Evolutionary conservation across 1,284 basidiomycete genomes (phyloP).

Genomic region (Porphyrellus sp.): DNA sequence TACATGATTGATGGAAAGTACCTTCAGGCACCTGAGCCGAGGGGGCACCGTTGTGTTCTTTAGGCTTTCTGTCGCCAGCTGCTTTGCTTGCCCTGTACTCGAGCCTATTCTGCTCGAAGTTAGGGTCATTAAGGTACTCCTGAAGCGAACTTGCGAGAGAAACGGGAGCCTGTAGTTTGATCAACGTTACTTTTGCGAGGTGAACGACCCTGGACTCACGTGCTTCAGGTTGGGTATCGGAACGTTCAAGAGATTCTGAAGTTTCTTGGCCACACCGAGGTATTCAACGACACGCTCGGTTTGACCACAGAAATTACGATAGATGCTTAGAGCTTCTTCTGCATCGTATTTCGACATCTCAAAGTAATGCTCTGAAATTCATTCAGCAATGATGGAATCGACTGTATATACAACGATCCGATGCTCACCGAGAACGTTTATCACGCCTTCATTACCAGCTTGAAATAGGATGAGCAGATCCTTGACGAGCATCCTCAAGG

Average conservation of each 20-base stretch:
- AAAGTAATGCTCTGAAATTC: slow-evolving; percentile 87
- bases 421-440: slow-evolving; percentile 82
- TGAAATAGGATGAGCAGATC: slow-evolving; percentile 95
- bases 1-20: slow-evolving; percentile 7
- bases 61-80: slow-evolving; percentile 58
- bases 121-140: slow-evolving; percentile 93
- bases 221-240: slow-evolving; percentile 94
- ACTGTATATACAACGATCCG: not conserved
- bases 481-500: slow-evolving; percentile 94
- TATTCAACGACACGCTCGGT: slow-evolving; percentile 94
- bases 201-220: slow-evolving; percentile 44
- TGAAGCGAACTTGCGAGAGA: slow-evolving; percentile 90
- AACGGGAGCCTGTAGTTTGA: slow-evolving; percentile 72
- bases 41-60: slow-evolving; percentile 30
- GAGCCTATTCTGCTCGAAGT: slow-evolving; percentile 91
- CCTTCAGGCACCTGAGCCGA: slow-evolving; percentile 15
- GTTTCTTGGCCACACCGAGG: slow-evolving; percentile 87
- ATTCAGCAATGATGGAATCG: slow-evolving; percentile 13
- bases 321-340: slow-evolving; percentile 80
- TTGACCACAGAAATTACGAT: slow-evolving; percentile 93
- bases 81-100: slow-evolving; percentile 89
- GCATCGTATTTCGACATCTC: slow-evolving; percentile 97
- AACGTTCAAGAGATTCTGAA: slow-evolving; percentile 90
- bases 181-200: not conserved
- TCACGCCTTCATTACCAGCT: slow-evolving; percentile 96